Conservation (phyloP, 305 asterid species). For the Fraxinus latifolia region DNA sequence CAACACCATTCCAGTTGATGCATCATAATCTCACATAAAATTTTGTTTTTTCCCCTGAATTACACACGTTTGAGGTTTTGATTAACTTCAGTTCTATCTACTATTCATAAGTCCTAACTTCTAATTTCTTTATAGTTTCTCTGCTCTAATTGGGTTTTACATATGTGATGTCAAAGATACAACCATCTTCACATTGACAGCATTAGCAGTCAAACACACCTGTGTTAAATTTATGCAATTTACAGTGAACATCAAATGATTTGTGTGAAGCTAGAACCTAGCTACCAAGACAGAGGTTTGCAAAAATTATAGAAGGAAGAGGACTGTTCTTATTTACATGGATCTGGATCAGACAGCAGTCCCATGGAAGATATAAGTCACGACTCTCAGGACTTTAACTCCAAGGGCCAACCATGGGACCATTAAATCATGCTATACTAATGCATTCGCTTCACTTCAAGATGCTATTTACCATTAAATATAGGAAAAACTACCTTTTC, state of each 20-base stretch:
- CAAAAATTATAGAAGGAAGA: background rate
- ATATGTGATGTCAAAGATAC: background rate
- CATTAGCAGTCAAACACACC: background rate
- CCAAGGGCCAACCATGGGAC: background rate
- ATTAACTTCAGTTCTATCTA: background rate
- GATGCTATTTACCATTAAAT: background rate
- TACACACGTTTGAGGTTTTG: background rate
- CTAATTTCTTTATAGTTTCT: background rate
- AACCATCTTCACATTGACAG: background rate
- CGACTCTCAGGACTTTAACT: background rate
- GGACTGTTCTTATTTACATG: background rate
- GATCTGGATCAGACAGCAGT: background rate
- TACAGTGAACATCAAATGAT: background rate
- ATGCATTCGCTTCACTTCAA: background rate
- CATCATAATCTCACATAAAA: background rate
- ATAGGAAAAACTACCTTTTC: background rate
- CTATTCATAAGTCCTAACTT: background rate
- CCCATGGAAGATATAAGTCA: background rate
- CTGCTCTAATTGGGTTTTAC: background rate
- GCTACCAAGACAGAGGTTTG: background rate
- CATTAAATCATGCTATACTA: background rate
- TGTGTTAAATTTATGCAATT: background rate
- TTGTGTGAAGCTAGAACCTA: background rate
- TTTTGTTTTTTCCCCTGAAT: background rate
- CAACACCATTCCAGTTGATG: background rate